Evolutionary conservation across 2,329 filamentous ascomycete genomes (phyloP).

Genomic region (Metarhizium robertsii): DNA sequence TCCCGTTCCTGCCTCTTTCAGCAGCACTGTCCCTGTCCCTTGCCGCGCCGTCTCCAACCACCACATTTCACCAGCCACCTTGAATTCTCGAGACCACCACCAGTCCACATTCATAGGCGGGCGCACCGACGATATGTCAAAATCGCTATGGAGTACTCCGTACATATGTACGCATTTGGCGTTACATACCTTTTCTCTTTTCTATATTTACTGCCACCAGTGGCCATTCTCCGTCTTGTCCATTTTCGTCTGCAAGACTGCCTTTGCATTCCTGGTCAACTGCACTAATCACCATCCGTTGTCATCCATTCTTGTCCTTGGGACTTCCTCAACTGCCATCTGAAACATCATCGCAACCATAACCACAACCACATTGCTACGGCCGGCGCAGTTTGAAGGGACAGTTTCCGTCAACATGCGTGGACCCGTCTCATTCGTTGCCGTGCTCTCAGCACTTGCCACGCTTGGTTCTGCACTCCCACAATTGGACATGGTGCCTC

Average conservation of each 20-base stretch:
- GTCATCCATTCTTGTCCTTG: background rate
- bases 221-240: background rate
- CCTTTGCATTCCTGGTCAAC: background rate
- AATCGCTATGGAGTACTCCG: background rate
- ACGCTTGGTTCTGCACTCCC: conserved; percentile 19
- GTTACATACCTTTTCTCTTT: background rate
- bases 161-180: background rate
- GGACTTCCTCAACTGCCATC: background rate
- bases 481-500: conserved; percentile 13
- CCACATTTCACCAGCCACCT: conserved; percentile 6
- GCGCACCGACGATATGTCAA: background rate
- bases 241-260: too few species aligned
- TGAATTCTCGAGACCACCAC: background rate
- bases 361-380: background rate
- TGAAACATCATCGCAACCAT: background rate
- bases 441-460: conserved; percentile 20
- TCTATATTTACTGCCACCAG: background rate
- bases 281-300: background rate
- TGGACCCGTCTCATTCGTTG: conserved; percentile 16
- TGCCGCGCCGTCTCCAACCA: background rate
- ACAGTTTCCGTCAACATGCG: conserved; percentile 20
- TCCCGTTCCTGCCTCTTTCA: background rate
- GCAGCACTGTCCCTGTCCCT: background rate
- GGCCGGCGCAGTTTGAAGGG: background rate
- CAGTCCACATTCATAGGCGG: background rate